Evolutionary conservation across 768 basidiomycete genomes (phyloP), one percentile per base, ranked within the genome.

Genomic region (Kwoniella europaea): DNA sequence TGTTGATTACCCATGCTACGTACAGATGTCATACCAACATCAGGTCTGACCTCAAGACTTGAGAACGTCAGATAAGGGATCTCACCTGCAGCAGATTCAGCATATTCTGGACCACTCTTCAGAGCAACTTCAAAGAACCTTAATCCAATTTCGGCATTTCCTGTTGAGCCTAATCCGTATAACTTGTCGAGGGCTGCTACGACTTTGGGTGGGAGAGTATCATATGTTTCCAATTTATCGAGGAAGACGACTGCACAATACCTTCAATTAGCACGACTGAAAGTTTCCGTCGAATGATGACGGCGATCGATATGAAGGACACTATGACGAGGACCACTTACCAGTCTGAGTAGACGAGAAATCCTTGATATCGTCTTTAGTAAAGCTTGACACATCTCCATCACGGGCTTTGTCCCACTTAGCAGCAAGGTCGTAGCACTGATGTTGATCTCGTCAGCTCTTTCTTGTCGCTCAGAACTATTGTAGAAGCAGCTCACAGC

Each of bases 321-420:
- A 56, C 55, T 12, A 4, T 7, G 44, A 29, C 9, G 12, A 27
- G 27, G 53, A 41, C 29, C 18, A 84, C 86, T 72, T 62, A 92
- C 92, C 86, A 74, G 88, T 92, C 81, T 95, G 93, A 74, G 91
- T 91, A 0, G 91, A 87, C 72, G 89, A 88, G 82, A 93, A 91
- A 1, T 79, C 81, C 15, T 86, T 82, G 16, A 95, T 74, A 80
- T 95, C 94, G 0, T 84, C 80, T 43, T 84, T 81, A 22, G 85
- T 85, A 84, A 94, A 94, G 24, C 86, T 72, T 0, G 87, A 73
- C 63, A 88, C 86, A 4, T 82, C 63, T 12, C 29, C 82, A 83
- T 46, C 84, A 72, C 91, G 88, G 2, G 92, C 87, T 3, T 85
- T 83, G 75, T 92, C 87, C 93, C 93, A 96, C 62, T 87, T 85